phyloP scores from a whole-genome alignment of 1,284 basidiomycete genomes.

The Sporisorium scitamineum region DNA sequence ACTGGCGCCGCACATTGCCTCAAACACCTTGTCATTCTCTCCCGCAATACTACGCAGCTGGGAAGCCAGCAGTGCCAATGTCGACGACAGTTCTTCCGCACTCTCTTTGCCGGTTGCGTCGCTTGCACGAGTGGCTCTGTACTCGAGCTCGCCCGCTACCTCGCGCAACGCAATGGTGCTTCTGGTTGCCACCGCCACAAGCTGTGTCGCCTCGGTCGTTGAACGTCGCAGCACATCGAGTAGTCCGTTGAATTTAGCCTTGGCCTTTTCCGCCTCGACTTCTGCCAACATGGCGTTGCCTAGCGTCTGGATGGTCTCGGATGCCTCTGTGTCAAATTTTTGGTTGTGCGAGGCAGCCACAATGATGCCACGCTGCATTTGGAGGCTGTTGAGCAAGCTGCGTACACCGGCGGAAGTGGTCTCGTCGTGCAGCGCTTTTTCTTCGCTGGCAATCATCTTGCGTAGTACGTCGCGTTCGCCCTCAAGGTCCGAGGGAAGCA shows the following conservation, averaged over 20 bases:
- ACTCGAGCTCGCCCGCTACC: constrained; percentile 75
- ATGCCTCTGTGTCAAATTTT: constrained; percentile 79
- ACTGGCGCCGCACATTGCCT: constrained; percentile 73
- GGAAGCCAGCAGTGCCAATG: constrained; percentile 65
- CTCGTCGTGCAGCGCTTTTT: constrained; percentile 77
- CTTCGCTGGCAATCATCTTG: constrained; percentile 79
- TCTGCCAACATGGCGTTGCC: constrained; percentile 78
- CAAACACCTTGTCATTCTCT: constrained; percentile 75
- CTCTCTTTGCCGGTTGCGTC: constrained; percentile 70
- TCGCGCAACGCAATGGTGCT: constrained; percentile 81
- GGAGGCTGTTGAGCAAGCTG: constrained; percentile 79
- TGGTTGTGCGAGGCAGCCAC: constrained; percentile 83
- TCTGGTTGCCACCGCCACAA: constrained; percentile 82
- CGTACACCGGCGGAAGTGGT: constrained; percentile 76
- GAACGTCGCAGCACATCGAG: constrained; percentile 77
- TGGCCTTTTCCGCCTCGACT: constrained; percentile 79
- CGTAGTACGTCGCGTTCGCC: constrained; percentile 80
- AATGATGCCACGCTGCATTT: constrained; percentile 85
- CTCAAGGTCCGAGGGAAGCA: constrained; percentile 72
- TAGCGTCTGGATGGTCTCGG: constrained; percentile 80
- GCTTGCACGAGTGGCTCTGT: constrained; percentile 69
- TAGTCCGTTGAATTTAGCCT: constrained; percentile 78
- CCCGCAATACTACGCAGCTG: constrained; percentile 67
- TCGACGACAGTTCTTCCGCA: constrained; percentile 72
- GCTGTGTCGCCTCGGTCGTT: constrained; percentile 77